These are phyloP conservation scores for Podaxis rugospora DNA, from an alignment of 768 basidiomycete genomes.

Conservation along the genomic window DNA sequence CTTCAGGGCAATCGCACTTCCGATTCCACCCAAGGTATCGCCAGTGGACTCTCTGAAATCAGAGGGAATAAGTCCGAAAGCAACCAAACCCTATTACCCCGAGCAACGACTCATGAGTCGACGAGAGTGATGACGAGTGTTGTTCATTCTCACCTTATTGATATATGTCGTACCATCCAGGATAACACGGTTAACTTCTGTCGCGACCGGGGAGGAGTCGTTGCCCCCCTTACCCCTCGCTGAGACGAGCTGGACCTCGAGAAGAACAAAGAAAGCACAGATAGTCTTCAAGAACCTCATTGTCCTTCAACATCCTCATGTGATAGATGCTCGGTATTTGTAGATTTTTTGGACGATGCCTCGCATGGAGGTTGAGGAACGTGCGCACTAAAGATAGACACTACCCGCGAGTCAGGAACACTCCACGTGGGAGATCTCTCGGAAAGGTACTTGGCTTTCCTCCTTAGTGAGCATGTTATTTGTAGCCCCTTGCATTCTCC, in stretches of 20 bases:
- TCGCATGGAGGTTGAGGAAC: not conserved
- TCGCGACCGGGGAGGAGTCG: not conserved
- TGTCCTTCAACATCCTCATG: not conserved
- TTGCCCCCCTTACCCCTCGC: not conserved
- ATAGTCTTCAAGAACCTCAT: not conserved
- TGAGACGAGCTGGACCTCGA: not conserved
- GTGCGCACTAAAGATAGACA: not conserved
- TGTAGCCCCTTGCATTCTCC: not conserved
- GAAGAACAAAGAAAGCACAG: not conserved
- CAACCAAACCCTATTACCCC: slow-evolving; percentile 48
- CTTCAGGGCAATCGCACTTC: slow-evolving; percentile 58
- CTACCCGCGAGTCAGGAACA: not conserved
- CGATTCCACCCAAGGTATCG: slow-evolving; percentile 59
- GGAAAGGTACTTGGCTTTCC: not conserved
- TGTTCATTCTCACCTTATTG: slow-evolving; percentile 30
- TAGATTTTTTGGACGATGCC: not conserved
- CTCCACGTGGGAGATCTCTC: not conserved
- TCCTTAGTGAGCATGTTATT: not conserved
- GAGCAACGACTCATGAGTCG: not conserved
- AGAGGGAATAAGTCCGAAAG: slow-evolving; percentile 58
- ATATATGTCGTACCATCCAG: slow-evolving; percentile 37
- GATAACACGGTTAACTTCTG: slow-evolving; percentile 19
- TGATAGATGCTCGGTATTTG: not conserved
- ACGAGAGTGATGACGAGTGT: not conserved
- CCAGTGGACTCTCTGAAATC: slow-evolving; percentile 52